phyloP scores from a whole-genome alignment of 352 stramenopile species.

The Phytopythium kandeliae region DNA sequence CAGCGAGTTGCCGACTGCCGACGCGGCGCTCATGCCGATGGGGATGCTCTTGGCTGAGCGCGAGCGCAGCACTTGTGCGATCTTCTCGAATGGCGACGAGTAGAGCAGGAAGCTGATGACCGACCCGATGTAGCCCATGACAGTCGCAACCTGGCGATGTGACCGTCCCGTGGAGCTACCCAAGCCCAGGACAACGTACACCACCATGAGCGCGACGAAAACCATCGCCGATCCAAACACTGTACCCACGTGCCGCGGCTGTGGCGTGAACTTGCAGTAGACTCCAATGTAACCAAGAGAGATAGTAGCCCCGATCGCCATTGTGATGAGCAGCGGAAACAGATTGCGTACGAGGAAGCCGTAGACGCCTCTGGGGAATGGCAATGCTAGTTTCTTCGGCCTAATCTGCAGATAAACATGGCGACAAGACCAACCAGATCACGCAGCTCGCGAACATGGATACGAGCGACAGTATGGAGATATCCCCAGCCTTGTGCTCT shows the following conservation, averaged over 20 bases:
- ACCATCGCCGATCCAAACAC: slow-evolving; percentile 23
- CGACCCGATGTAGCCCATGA: slow-evolving; percentile 25
- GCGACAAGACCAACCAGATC: slow-evolving; percentile 8
- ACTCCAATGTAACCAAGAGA: slow-evolving; percentile 23
- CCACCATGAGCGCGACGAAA: slow-evolving; percentile 11
- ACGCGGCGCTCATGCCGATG: slow-evolving; percentile 21
- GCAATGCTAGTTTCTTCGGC: too few species aligned
- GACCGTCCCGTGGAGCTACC: slow-evolving; percentile 12
- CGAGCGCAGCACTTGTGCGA: slow-evolving; percentile 27
- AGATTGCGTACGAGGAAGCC: slow-evolving; percentile 15
- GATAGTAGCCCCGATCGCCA: slow-evolving; percentile 22
- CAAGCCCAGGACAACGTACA: slow-evolving; percentile 18
- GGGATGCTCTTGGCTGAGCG: slow-evolving; percentile 23
- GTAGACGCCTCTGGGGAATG: slow-evolving; percentile 6
- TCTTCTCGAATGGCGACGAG: slow-evolving; percentile 30
- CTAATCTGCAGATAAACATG: too few species aligned
- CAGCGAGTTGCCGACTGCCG: slow-evolving; percentile 20
- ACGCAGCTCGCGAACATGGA: slow-evolving; percentile 16
- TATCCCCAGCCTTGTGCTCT: slow-evolving; percentile 10
- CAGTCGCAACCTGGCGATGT: slow-evolving; percentile 9
- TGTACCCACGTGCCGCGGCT: slow-evolving; percentile 16
- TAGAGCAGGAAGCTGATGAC: slow-evolving; percentile 24
- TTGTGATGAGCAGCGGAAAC: slow-evolving; percentile 28
- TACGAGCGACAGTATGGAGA: slow-evolving; percentile 16
- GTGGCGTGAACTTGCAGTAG: slow-evolving; percentile 26